Evolutionary conservation across 2,329 filamentous ascomycete genomes (phyloP).

Genomic region (Pyrenophora seminiperda): DNA sequence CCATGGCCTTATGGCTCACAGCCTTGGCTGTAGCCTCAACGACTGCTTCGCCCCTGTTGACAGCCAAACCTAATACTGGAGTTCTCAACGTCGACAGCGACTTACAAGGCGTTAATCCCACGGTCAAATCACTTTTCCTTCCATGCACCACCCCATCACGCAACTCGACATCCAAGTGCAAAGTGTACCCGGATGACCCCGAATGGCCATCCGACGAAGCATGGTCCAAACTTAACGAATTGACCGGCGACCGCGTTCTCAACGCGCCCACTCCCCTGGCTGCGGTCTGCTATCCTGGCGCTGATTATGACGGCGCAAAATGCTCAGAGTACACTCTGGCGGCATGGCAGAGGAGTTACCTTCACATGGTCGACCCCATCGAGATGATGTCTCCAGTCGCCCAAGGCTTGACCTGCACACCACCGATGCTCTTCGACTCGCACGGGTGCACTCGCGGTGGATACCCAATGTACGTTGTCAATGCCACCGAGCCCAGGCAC

Average conservation of each 20-base stretch:
- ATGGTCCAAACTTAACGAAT: constrained; percentile 56
- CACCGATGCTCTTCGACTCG: constrained; percentile 42
- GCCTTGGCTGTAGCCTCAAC: constrained; percentile 30
- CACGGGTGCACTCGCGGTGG: constrained; percentile 45
- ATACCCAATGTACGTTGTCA: constrained; percentile 45
- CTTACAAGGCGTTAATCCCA: constrained; percentile 25
- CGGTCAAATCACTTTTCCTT: constrained; percentile 30
- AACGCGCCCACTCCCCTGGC: constrained; percentile 36
- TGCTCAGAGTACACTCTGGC: constrained; percentile 36
- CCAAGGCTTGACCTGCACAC: constrained; percentile 46
- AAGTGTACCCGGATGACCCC: constrained; percentile 54
- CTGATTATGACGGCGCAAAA: constrained; percentile 35
- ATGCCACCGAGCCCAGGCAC: constrained; percentile 44
- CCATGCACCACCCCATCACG: constrained; percentile 15
- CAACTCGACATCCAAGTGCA: constrained; percentile 49
- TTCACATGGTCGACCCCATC: constrained; percentile 43
- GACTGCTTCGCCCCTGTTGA: constrained; percentile 27
- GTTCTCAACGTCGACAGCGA: constrained; percentile 25
- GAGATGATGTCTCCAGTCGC: constrained; percentile 47
- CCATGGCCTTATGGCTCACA: constrained; percentile 27
- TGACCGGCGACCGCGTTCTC: constrained; percentile 37
- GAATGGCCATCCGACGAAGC: constrained; percentile 56
- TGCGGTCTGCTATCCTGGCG: constrained; percentile 41
- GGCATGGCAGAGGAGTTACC: constrained; percentile 42
- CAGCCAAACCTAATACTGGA: constrained; percentile 4